Evolutionary conservation across 495 filamentous ascomycete species (phyloP), one percentile per base, ranked within the genome.

Genomic region (Aspergillus indologenus): DNA sequence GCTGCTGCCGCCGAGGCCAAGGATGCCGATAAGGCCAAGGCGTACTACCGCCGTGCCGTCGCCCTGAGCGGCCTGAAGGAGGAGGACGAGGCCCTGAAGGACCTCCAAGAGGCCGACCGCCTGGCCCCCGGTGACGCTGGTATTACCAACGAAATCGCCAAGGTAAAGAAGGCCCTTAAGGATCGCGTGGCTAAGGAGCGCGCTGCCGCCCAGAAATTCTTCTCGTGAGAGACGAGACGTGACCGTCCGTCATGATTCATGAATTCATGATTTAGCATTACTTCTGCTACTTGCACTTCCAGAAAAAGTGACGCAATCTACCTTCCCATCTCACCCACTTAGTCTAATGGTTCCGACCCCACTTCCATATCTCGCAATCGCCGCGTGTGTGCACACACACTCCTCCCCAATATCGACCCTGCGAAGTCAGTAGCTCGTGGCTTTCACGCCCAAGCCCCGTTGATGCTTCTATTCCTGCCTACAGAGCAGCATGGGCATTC

Each of bases 171-270:
- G 77, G 81, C 77, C 54, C 81, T 88, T 44, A 82, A 83, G 49
- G 89, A 85, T 53, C 83, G 88, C 65, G 78, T 83, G 60, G 87
- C 87, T 68, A 95, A 90, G 81, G 90, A 98, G 78, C 93, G 91
- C 79, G 88, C 85, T 31, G 88, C 87, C 24, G 94, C 91, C 68
- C 85, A 85, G 76, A 96, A 92, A 78, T 92, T 92, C 78, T 98
- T 98, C 67, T 68, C 81, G 18, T 86, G 58, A 72, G 19, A 53
- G 43, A 53, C 34, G 19, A 40, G 31, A 31, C 48, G 48, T 14
- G 20, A n/a, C 12, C 34, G 18, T 47, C 45, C 12, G 46, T 56
- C 23, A 58, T 55, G 71, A 72, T 65, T 75, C 71, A 76, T 69
- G 74, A 72, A 56, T 59, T 51, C 65, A 63, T 63, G 58, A 52